These are phyloP conservation scores for Monosporascus sp. DNA, from an alignment of 2,329 filamentous ascomycete genomes.

Conservation along the genomic window DNA sequence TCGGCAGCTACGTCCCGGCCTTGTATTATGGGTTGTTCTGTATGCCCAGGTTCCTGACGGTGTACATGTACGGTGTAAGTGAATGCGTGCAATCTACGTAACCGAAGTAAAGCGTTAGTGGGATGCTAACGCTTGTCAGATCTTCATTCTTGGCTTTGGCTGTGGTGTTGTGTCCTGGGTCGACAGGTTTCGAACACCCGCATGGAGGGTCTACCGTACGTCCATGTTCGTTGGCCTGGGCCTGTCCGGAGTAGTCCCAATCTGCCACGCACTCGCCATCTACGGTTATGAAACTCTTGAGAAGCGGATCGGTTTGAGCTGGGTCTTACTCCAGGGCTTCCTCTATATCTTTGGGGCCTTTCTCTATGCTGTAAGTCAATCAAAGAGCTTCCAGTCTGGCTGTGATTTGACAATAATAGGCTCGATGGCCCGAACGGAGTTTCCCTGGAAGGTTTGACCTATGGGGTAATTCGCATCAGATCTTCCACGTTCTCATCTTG, in stretches of 20 bases:
- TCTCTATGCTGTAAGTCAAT: conserved; percentile 68
- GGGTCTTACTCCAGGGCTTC: conserved; percentile 72
- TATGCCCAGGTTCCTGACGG: conserved; percentile 54
- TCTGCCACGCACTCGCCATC: conserved; percentile 66
- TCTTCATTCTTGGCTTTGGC: conserved; percentile 68
- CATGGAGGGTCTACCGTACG: conserved; percentile 79
- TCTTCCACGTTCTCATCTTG: conserved; percentile 88
- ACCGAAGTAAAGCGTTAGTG: background rate
- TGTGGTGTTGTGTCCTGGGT: conserved; percentile 74
- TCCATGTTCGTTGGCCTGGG: conserved; percentile 88
- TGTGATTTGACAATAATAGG: conserved; percentile 32
- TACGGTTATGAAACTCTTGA: conserved; percentile 64
- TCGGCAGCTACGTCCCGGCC: conserved; percentile 84
- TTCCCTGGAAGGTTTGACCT: conserved; percentile 80
- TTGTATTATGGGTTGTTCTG: conserved; percentile 84
- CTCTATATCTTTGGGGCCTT: conserved; percentile 82
- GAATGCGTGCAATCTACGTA: background rate
- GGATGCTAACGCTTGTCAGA: conserved; percentile 44
- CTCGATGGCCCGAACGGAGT: conserved; percentile 76
- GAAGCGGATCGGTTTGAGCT: conserved; percentile 71
- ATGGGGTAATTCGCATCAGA: conserved; percentile 89
- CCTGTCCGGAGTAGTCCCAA: conserved; percentile 73
- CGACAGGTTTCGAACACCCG: conserved; percentile 76
- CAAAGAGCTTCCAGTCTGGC: background rate
- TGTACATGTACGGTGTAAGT: conserved; percentile 72